A percentile compares a stretch with the other conserved stretches of the same genome.
These are phyloP conservation scores for Henckelia pumila DNA, from an alignment of 257 asterid species.

Conservation along the genomic window DNA sequence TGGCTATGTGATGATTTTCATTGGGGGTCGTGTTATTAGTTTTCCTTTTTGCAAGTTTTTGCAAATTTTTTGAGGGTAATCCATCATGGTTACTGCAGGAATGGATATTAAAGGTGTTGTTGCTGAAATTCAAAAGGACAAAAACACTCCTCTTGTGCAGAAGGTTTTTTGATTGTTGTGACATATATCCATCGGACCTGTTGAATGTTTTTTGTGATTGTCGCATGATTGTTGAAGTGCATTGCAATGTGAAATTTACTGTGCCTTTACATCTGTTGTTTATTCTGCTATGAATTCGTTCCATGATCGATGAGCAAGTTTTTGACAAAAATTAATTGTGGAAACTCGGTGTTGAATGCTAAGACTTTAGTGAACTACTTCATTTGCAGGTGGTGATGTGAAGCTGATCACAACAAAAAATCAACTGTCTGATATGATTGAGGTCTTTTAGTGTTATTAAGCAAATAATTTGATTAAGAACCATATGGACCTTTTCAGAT, in stretches of 20 bases:
- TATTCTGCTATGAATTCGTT: constrained; percentile 18
- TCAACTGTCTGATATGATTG: constrained; percentile 53
- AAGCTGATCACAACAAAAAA: constrained; percentile 62
- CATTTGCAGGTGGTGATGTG: constrained; percentile 81
- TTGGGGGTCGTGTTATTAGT: constrained; percentile 14
- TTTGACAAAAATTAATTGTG: constrained; percentile 12
- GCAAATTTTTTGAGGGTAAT: constrained; percentile 48
- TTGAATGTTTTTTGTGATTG: constrained; percentile 22
- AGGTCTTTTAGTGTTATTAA: constrained; percentile 51
- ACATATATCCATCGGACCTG: constrained; percentile 26
- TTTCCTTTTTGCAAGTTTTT: constrained; percentile 16
- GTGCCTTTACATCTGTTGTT: constrained; percentile 1
- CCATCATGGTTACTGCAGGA: constrained; percentile 71
- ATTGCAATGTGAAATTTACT: constrained; percentile 14
- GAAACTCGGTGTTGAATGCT: constrained; percentile 30
- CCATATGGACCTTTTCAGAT: constrained; percentile 11
- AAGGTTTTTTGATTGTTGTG: constrained; percentile 54
- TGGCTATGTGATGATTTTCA: constrained; percentile 16
- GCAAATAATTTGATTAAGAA: constrained; percentile 12
- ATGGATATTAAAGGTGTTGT: constrained; percentile 99
- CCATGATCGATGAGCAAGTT: constrained; percentile 19
- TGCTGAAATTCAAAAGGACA: constrained; percentile 89
- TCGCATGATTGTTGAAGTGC: constrained; percentile 17
- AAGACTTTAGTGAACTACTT: constrained; percentile 43
- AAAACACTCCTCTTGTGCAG: constrained; percentile 72